These are phyloP conservation scores for Fraxinus nigra DNA, from an alignment of 305 asterid species.

Conservation along the genomic window DNA sequence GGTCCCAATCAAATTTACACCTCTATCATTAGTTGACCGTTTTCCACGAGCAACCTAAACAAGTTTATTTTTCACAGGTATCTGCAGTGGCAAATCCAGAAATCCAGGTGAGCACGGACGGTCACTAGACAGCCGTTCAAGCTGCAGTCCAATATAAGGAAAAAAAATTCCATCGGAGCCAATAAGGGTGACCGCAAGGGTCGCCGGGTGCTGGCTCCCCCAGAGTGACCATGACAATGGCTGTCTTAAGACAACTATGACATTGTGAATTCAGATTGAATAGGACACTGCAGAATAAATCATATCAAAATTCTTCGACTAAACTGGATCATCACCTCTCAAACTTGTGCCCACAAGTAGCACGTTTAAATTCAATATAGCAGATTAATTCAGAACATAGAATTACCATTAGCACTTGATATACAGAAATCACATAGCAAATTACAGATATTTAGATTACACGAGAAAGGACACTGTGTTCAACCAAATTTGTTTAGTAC, in stretches of 20 bases:
- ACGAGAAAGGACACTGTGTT: background rate
- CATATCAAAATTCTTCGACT: background rate
- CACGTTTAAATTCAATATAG: background rate
- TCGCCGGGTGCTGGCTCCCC: background rate
- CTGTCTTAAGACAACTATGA: background rate
- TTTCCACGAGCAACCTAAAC: background rate
- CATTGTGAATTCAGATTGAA: background rate
- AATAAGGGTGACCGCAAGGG: background rate
- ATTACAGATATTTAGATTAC: background rate
- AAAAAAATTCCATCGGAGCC: background rate
- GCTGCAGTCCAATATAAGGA: background rate
- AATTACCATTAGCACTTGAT: background rate
- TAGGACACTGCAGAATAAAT: background rate
- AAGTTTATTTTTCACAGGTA: background rate
- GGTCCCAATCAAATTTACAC: background rate
- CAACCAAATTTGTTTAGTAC: background rate
- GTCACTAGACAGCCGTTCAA: no score
- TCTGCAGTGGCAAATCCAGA: background rate
- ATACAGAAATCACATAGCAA: background rate
- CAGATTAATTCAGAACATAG: background rate
- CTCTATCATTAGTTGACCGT: background rate
- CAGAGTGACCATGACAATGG: background rate
- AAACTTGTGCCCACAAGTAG: background rate
- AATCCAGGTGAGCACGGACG: no score
- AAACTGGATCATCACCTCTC: background rate